Conservation (phyloP, 176 grass and related monocot genomes). For the Chrysopogon serrulatus region DNA sequence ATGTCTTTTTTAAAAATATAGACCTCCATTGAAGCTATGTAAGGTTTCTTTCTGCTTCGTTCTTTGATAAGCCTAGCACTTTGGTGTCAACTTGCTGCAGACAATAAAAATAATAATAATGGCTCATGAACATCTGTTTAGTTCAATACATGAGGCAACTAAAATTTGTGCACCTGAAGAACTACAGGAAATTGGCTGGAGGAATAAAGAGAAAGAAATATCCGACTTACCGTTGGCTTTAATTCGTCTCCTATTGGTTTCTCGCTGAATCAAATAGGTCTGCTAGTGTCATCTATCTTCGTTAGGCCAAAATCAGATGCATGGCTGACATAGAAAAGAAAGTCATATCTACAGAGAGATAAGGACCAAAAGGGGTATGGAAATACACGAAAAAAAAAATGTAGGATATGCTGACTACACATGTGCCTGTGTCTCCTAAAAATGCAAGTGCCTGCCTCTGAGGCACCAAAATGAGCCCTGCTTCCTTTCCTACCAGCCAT, state of each 20-base stretch:
- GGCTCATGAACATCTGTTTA: background rate
- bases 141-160: background rate
- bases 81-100: constrained; percentile 83
- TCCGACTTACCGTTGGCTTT: constrained; percentile 64
- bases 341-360: background rate
- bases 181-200: background rate
- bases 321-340: constrained; percentile 46
- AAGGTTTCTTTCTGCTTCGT: constrained; percentile 71
- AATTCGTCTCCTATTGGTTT: constrained; percentile 83
- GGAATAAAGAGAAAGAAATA: background rate
- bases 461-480: too few species aligned
- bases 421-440: too few species aligned
- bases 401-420: too few species aligned
- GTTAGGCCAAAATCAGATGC: constrained; percentile 89
- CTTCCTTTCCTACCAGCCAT: too few species aligned
- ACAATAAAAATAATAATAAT: background rate
- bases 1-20: constrained; percentile 83
- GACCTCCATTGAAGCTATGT: constrained; percentile 87
- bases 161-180: background rate
- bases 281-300: constrained; percentile 69
- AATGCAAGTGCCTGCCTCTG: too few species aligned
- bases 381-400: background rate
- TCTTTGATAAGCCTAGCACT: constrained; percentile 58
- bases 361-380: background rate
- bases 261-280: constrained; percentile 74